Conservation (phyloP, 106 monocot species). For the Ottelia alismoides region DNA sequence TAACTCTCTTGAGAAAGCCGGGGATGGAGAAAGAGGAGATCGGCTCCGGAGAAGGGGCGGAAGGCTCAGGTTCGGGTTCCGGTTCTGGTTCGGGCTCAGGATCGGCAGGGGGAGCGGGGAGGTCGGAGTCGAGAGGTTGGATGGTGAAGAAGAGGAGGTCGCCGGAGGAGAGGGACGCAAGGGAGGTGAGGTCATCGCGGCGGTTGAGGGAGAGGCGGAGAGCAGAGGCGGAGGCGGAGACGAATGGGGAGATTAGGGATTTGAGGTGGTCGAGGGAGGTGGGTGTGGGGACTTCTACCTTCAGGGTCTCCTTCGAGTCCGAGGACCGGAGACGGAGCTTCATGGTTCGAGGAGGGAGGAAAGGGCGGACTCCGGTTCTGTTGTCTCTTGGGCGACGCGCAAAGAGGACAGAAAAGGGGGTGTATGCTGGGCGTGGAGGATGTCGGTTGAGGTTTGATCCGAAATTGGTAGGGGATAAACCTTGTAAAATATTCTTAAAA, state of each 20-base stretch:
- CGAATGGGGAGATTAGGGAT: slow-evolving; percentile 34
- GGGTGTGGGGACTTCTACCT: slow-evolving; percentile 28
- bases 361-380: no score
- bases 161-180: slow-evolving; percentile 23
- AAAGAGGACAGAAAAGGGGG: no score
- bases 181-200: slow-evolving; percentile 40
- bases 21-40: slow-evolving; percentile 20
- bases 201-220: slow-evolving; percentile 74
- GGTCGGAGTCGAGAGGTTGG: not conserved
- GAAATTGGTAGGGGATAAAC: no score
- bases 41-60: not conserved
- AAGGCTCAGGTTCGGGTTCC: not conserved
- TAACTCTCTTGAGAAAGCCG: slow-evolving; percentile 33
- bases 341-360: no score
- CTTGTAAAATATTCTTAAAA: no score
- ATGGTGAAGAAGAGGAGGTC: slow-evolving; percentile 56
- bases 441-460: no score
- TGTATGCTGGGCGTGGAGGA: no score
- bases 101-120: not conserved
- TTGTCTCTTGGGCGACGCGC: no score
- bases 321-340: slow-evolving; percentile 61
- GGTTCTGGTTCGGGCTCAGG: not conserved
- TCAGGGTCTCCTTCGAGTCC: slow-evolving; percentile 55
- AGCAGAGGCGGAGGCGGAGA: slow-evolving; percentile 16
- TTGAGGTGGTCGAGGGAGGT: slow-evolving; percentile 45